These are phyloP conservation scores for Exserohilum rostratum DNA, from an alignment of 2,329 filamentous ascomycete genomes.

Conservation along the genomic window DNA sequence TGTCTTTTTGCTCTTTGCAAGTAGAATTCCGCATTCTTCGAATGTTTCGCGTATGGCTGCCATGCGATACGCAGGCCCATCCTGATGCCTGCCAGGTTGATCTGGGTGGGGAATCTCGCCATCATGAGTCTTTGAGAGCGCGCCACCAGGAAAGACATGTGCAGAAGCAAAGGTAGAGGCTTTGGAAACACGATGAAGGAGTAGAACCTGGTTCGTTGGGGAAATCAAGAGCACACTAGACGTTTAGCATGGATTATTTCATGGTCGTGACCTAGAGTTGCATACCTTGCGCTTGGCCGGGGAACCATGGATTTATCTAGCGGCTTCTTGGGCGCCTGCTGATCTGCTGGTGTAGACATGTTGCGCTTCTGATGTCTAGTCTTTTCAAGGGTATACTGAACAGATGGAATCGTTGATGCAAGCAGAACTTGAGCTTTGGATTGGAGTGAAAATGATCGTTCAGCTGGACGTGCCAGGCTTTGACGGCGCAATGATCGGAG, in stretches of 20 bases:
- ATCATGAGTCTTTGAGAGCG: conserved; percentile 78
- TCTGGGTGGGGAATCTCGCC: conserved; percentile 61
- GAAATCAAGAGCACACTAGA: conserved; percentile 82
- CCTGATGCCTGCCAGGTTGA: conserved; percentile 66
- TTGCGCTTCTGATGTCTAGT: conserved; percentile 16
- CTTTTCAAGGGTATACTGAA: no score
- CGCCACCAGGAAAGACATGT: conserved; percentile 94
- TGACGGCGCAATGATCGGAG: background rate
- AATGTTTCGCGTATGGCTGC: conserved; percentile 91
- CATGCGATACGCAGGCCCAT: conserved; percentile 75
- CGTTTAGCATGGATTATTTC: background rate
- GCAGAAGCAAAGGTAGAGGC: conserved; percentile 87
- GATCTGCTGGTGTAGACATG: conserved; percentile 44
- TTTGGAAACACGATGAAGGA: conserved; percentile 83
- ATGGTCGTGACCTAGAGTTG: background rate
- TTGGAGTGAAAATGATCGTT: background rate
- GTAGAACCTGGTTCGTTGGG: conserved; percentile 81
- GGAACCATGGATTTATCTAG: conserved; percentile 54
- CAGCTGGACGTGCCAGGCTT: background rate
- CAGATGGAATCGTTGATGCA: background rate
- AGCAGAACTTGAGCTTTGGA: background rate
- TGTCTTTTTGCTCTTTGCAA: conserved; percentile 64
- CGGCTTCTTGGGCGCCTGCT: conserved; percentile 36
- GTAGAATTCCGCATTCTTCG: conserved; percentile 88
- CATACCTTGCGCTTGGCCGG: conserved; percentile 68